A percentile compares a stretch with the other conserved stretches of the same genome.
Evolutionary conservation across 768 basidiomycete genomes (phyloP).

Genomic region (Podaxis sp.): DNA sequence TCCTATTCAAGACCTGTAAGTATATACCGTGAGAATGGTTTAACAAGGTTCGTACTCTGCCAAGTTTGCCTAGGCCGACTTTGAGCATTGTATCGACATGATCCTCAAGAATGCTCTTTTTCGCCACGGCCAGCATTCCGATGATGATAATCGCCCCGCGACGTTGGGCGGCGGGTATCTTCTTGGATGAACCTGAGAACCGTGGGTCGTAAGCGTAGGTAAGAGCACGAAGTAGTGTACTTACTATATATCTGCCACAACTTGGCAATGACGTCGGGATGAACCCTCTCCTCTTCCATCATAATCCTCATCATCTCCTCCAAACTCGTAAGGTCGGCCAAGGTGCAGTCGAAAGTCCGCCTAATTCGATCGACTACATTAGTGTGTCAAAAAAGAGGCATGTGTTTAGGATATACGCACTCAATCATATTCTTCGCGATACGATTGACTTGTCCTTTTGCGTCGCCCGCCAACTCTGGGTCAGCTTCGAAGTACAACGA

Average conservation of each 20-base stretch:
- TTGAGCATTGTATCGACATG: conserved; percentile 80
- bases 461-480: conserved; percentile 61
- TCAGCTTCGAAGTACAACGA: conserved; percentile 75
- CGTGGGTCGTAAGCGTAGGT: not conserved
- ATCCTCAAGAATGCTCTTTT: conserved; percentile 67
- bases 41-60: conserved; percentile 54
- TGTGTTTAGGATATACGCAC: conserved; percentile 40
- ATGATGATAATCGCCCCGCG: conserved; percentile 93
- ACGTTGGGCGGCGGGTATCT: conserved; percentile 80
- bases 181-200: conserved; percentile 60
- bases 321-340: conserved; percentile 92
- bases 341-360: conserved; percentile 84
- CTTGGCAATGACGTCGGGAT: conserved; percentile 80
- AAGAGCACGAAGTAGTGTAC: conserved; percentile 21
- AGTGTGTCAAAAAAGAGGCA: not conserved
- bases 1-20: conserved; percentile 36
- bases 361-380: conserved; percentile 23
- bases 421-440: conserved; percentile 98
- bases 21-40: not conserved
- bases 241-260: conserved; percentile 96
- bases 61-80: conserved; percentile 80
- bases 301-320: conserved; percentile 97
- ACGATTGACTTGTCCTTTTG: conserved; percentile 84
- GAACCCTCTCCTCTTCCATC: conserved; percentile 86
- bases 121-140: conserved; percentile 94